These are phyloP conservation scores for Kazachstania psychrophila DNA, from an alignment of 805 yeast genomes.

Conservation along the genomic window DNA sequence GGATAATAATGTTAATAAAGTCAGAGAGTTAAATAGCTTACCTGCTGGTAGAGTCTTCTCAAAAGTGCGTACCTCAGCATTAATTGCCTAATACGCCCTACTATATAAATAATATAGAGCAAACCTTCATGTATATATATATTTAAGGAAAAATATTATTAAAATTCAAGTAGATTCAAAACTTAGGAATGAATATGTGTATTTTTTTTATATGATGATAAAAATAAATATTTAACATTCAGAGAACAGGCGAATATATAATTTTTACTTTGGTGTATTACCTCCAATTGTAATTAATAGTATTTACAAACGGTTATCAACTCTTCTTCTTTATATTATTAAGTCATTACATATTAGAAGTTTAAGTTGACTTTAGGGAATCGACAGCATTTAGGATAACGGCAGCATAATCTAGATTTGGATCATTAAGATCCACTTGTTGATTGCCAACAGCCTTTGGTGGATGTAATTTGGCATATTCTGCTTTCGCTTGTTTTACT, in stretches of 20 bases:
- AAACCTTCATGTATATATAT: conserved; percentile 3
- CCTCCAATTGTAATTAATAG: too few relatives aligned
- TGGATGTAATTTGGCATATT: conserved; percentile 61
- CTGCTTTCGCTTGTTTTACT: conserved; percentile 81
- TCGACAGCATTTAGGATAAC: conserved; percentile 59
- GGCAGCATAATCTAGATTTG: conserved; percentile 75
- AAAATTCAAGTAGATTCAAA: too few relatives aligned
- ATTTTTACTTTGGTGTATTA: too few relatives aligned
- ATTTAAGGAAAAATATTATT: not conserved
- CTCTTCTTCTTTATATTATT: not conserved
- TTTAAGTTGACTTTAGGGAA: conserved; percentile 32
- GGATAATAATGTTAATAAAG: conserved; percentile 62
- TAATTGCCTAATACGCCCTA: conserved; percentile 5
- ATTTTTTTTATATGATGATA: too few relatives aligned
- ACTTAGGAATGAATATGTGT: too few relatives aligned
- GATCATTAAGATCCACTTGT: conserved; percentile 71
- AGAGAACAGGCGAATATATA: too few relatives aligned
- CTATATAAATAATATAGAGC: not conserved
- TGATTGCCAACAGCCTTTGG: conserved; percentile 34
- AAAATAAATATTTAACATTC: too few relatives aligned
- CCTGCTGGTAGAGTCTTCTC: conserved; percentile 69
- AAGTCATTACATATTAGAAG: not conserved
- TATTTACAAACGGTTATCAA: not conserved
- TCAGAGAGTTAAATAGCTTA: conserved; percentile 66
- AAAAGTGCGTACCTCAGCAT: conserved; percentile 36